phyloP scores from a whole-genome alignment of 495 filamentous ascomycete genomes.

The Mytilinidion resinicola region DNA sequence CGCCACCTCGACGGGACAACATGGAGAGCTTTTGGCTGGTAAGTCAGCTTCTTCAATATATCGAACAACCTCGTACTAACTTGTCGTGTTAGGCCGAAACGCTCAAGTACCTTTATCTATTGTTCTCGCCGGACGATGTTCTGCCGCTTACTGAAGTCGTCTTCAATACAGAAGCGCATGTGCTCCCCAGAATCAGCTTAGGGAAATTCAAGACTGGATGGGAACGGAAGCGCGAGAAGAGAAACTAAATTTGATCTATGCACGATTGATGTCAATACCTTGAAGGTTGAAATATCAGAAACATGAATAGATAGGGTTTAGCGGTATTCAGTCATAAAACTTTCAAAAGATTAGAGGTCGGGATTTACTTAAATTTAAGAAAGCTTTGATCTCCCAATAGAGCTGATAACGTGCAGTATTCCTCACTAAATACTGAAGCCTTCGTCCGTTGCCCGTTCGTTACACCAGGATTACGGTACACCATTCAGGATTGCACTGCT shows the following conservation, averaged over 20 bases:
- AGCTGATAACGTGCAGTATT: too few species aligned
- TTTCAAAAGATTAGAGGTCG: too few species aligned
- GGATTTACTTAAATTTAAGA: too few species aligned
- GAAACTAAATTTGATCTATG: not conserved
- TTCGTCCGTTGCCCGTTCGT: too few species aligned
- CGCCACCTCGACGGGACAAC: slow-evolving; percentile 27
- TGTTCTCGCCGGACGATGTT: slow-evolving; percentile 12
- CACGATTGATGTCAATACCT: too few species aligned
- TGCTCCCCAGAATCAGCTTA: not conserved
- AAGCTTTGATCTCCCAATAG: too few species aligned
- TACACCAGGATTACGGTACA: too few species aligned
- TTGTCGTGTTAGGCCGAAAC: slow-evolving; percentile 8
- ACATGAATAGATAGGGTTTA: too few species aligned
- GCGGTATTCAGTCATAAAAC: too few species aligned
- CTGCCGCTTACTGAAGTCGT: slow-evolving; percentile 8
- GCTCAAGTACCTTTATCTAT: slow-evolving; percentile 9
- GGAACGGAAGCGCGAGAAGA: slow-evolving; percentile 1
- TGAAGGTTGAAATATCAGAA: too few species aligned
- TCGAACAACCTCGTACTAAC: not conserved
- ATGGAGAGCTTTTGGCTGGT: slow-evolving; percentile 55
- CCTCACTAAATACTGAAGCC: too few species aligned
- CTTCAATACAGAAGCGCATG: slow-evolving; percentile 11
- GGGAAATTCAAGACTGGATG: slow-evolving; percentile 8
- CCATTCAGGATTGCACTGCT: too few species aligned
- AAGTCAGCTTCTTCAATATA: slow-evolving; percentile 23